Percentiles rank a stretch among this genome's conserved stretches.
These are phyloP conservation scores for Polytrichum formosum DNA, from an alignment of 225 moss, liverwort and hornwort genomes.

Conservation along the genomic window DNA sequence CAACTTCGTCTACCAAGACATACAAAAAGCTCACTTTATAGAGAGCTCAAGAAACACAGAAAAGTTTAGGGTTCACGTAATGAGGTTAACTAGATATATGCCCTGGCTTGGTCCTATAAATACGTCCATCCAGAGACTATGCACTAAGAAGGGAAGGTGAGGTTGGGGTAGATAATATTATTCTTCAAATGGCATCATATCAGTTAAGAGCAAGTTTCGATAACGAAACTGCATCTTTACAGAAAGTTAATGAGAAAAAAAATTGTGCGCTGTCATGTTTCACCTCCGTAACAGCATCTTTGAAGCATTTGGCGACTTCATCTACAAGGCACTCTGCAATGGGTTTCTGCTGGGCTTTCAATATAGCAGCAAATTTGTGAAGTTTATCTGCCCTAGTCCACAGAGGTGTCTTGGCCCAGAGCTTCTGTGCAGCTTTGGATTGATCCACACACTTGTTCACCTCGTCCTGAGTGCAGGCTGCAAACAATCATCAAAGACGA, in stretches of 20 bases:
- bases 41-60: too few relatives aligned
- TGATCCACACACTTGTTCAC: slow-evolving; percentile 75
- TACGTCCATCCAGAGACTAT: too few relatives aligned
- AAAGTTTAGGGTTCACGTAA: too few relatives aligned
- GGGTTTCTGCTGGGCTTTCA: slow-evolving; percentile 76
- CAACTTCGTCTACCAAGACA: slow-evolving; percentile 65
- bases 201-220: background rate
- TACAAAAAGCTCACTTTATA: too few relatives aligned
- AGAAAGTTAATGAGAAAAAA: background rate
- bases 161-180: background rate
- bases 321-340: slow-evolving; percentile 79
- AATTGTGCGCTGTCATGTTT: slow-evolving; percentile 1
- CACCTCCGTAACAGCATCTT: slow-evolving; percentile 74
- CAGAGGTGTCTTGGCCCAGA: slow-evolving; percentile 86
- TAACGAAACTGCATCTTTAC: background rate
- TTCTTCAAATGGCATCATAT: background rate
- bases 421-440: slow-evolving; percentile 68
- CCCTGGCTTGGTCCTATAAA: too few relatives aligned
- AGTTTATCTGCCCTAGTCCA: slow-evolving; percentile 88
- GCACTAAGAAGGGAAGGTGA: too few relatives aligned
- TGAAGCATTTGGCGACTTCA: slow-evolving; percentile 70
- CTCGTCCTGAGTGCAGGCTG: slow-evolving; percentile 91
- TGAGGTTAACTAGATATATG: too few relatives aligned
- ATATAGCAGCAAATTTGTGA: slow-evolving; percentile 76
- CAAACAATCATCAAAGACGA: slow-evolving; percentile 7